phyloP scores from a whole-genome alignment of 805 yeast species.

The Yarrowia deformans region DNA sequence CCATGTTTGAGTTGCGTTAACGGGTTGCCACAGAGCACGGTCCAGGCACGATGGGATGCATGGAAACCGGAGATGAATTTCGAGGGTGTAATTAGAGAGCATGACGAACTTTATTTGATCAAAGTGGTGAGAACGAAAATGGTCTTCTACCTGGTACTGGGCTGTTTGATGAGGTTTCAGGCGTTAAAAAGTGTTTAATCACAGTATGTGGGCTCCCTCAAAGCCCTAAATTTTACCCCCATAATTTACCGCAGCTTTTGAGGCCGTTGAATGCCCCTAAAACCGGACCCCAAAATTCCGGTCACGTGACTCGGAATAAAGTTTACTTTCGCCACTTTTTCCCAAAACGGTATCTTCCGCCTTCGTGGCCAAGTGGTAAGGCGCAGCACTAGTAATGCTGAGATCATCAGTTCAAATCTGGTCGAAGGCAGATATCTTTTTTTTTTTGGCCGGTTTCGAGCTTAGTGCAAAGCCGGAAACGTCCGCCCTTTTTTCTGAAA shows the following conservation, averaged over 20 bases:
- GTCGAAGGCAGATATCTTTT: conserved; percentile 37
- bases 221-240: no score
- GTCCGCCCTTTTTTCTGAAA: not conserved
- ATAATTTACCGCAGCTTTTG: no score
- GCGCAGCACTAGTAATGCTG: conserved; percentile 40
- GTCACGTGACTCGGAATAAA: conserved; percentile 2
- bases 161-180: no score
- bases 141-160: no score
- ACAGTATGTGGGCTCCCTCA: no score
- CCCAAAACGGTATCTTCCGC: not conserved
- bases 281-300: not conserved
- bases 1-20: not conserved
- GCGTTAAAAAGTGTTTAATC: no score
- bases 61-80: not conserved
- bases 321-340: not conserved
- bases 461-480: no score
- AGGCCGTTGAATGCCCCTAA: no score
- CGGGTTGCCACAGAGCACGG: conserved; percentile 1
- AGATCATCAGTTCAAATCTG: conserved; percentile 40
- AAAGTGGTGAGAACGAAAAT: not conserved
- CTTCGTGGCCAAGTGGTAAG: conserved; percentile 41
- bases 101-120: not conserved
- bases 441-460: not conserved
- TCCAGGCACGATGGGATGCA: conserved; percentile 8
- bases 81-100: not conserved